Percentiles rank a stretch among this genome's conserved stretches.
These are phyloP conservation scores for Onygena corvina DNA, from an alignment of 2,329 filamentous ascomycete genomes.

Conservation along the genomic window DNA sequence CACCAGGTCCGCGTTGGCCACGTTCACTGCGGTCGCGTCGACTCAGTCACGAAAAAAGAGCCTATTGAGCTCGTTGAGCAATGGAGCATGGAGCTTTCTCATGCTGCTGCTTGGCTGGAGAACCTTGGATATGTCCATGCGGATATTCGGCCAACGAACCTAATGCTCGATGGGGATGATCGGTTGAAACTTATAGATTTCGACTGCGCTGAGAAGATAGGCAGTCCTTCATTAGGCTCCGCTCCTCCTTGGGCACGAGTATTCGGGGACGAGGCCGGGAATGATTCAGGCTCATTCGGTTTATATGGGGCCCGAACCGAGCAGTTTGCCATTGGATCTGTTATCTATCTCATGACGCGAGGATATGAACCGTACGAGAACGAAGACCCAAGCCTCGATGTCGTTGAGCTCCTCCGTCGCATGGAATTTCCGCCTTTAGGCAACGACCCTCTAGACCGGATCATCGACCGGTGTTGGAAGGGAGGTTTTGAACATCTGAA, in stretches of 20 bases:
- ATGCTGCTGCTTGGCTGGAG: constrained; percentile 16
- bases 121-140: constrained; percentile 15
- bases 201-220: constrained; percentile 12
- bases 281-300: constrained; percentile 10
- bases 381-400: not conserved
- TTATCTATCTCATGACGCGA: constrained; percentile 7
- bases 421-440: not conserved
- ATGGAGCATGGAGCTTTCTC: constrained; percentile 16
- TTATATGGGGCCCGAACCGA: constrained; percentile 10
- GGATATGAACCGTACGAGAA: not conserved
- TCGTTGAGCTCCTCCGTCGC: not conserved
- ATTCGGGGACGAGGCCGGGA: constrained; percentile 9
- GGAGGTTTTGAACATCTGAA: not conserved
- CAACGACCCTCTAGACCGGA: not conserved
- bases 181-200: constrained; percentile 17
- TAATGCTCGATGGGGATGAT: constrained; percentile 15
- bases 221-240: not conserved
- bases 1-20: constrained; percentile 7
- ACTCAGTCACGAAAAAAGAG: constrained; percentile 10
- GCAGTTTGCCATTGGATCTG: constrained; percentile 13
- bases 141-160: constrained; percentile 16
- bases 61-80: constrained; percentile 11
- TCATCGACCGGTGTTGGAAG: not conserved
- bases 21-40: constrained; percentile 2
- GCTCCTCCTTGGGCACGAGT: constrained; percentile 11